Percentiles rank a stretch among this genome's conserved stretches.
phyloP scores from a whole-genome alignment of 1,284 basidiomycete species.

The Caloboletus inedulis region DNA sequence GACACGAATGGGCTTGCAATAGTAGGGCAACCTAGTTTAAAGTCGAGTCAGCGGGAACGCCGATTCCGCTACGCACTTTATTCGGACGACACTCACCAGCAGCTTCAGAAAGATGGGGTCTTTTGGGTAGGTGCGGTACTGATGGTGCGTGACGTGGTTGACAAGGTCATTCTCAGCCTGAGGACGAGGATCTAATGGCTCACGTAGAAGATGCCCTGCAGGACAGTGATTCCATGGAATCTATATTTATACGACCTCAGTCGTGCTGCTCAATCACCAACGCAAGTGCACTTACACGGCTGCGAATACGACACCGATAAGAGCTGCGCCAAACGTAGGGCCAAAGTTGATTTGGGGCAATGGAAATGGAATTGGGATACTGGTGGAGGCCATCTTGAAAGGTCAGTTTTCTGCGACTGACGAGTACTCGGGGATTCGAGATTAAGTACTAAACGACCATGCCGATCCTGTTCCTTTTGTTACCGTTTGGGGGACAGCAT shows the following conservation, averaged over 20 bases:
- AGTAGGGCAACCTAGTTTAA: not conserved
- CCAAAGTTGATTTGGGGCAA: not conserved
- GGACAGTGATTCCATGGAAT: not conserved
- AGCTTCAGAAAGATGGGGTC: not conserved
- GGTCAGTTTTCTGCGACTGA: too few species aligned
- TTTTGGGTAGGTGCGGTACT: conserved; percentile 4
- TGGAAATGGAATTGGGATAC: too few species aligned
- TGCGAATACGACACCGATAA: not conserved
- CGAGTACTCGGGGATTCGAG: too few species aligned
- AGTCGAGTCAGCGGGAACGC: not conserved
- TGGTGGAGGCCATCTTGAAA: not conserved
- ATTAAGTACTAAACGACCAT: too few species aligned
- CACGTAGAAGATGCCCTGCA: conserved; percentile 1
- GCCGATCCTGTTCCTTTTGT: too few species aligned
- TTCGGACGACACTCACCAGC: not conserved
- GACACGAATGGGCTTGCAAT: not conserved
- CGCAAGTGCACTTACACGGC: too few species aligned
- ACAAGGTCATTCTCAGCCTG: not conserved
- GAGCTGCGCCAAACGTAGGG: conserved; percentile 1
- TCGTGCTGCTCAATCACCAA: too few species aligned
- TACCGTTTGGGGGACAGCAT: too few species aligned
- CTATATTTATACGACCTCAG: not conserved
- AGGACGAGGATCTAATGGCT: not conserved
- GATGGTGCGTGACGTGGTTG: not conserved
- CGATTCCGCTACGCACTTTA: not conserved